Evolutionary conservation across 805 yeast genomes (phyloP), one percentile per base, ranked within the genome.

Genomic region (Ogataea paraovalis): DNA sequence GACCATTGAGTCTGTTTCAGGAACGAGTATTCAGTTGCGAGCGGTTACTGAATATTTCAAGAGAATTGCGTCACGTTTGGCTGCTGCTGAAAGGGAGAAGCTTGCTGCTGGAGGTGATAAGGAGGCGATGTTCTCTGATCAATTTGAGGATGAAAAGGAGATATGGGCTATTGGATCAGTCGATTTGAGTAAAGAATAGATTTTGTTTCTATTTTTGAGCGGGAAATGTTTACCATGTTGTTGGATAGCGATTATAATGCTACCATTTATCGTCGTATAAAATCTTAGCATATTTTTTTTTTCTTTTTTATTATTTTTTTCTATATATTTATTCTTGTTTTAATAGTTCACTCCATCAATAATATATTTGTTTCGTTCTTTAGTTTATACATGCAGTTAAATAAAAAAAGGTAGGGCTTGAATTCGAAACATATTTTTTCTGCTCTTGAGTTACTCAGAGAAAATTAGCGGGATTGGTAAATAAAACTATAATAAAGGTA

Each of bases 51-150:
- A 92, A 60, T 92, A 88, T 66, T 85, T 95, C 2, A 86, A 81
- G 70, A 81, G 99, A 67, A 96, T 92, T 25, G 97, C 86, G n/a
- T 64, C 74, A 42, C 78, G 97, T 64, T 78, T 92, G 57, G 97
- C 97, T 0, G 73, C 72, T 21, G 90, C 88, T 41, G 97, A 90
- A 62, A 78, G 92, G 59, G 97, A 90, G 58, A 80, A 96, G 73
- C 76, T 89, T 25, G 85, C 78, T 19, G 94, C 89, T 13, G 97
- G 96, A 49, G 96, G 96, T 54, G 97, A 88, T 61, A 86, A 75
- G 14, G 96, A 88, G 59, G 78, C 92, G 0, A 80, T 88, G 77
- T 86, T 77, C 62, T 80, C 90, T 53, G 97, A 91, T 63, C 78
- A 87, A 59, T 78, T 78, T 58, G 97, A 90, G 68, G 96, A 91